These are phyloP conservation scores for Zarea fungicola DNA, from an alignment of 2,329 filamentous ascomycete genomes.

Conservation along the genomic window DNA sequence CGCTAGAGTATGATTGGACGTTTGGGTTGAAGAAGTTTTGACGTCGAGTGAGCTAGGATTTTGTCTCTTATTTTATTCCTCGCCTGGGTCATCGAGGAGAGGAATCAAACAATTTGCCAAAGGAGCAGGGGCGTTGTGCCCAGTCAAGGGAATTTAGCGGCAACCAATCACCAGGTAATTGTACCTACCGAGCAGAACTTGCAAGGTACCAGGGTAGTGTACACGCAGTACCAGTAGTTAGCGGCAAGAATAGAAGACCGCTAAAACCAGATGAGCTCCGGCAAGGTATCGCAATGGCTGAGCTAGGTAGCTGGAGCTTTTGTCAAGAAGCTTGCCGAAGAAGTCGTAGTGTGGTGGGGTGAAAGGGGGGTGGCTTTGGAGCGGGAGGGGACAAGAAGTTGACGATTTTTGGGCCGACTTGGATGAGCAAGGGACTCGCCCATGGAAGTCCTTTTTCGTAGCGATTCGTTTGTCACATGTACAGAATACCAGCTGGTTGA, in stretches of 20 bases:
- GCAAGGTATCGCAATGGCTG: conserved; percentile 1
- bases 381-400: conserved; percentile 4
- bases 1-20: conserved; percentile 3
- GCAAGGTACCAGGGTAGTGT: too few species aligned
- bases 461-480: neutral
- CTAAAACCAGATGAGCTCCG: neutral
- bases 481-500: too few species aligned
- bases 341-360: conserved; percentile 9
- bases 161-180: too few species aligned
- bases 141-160: too few species aligned
- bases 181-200: too few species aligned
- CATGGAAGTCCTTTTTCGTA: neutral
- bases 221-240: neutral
- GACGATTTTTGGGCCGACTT: conserved; percentile 1
- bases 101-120: too few species aligned
- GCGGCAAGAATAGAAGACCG: neutral
- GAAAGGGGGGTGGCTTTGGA: conserved; percentile 13
- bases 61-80: neutral
- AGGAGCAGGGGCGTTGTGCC: too few species aligned
- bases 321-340: conserved; percentile 6
- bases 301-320: conserved; percentile 5
- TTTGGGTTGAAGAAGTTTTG: conserved; percentile 8
- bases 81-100: neutral
- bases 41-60: neutral
- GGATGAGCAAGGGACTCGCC: neutral